Conservation (phyloP, 768 basidiomycete genomes). For the Russula lepida region DNA sequence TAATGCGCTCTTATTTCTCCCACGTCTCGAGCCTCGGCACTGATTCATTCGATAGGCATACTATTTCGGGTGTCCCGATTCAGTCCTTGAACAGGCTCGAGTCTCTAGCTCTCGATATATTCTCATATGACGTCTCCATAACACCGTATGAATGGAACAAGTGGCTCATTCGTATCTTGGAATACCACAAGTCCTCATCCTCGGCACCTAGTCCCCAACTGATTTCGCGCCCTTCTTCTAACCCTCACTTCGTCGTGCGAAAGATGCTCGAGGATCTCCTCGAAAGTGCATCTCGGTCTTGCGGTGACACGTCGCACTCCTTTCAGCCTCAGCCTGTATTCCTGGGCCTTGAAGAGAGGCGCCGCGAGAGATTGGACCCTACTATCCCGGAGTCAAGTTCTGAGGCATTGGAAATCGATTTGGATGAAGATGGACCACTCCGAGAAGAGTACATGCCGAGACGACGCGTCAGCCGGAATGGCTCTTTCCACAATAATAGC, state of each 20-base stretch:
- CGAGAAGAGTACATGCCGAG: conserved; percentile 73
- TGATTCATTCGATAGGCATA: conserved; percentile 46
- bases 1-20: conserved; percentile 28
- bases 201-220: conserved; percentile 59
- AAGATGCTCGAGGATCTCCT: conserved; percentile 63
- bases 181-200: conserved; percentile 56
- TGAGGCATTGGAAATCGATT: conserved; percentile 62
- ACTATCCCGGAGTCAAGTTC: conserved; percentile 27
- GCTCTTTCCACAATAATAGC: conserved; percentile 23
- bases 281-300: conserved; percentile 34
- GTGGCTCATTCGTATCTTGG: conserved; percentile 60
- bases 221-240: conserved; percentile 68
- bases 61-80: conserved; percentile 69
- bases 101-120: conserved; percentile 59
- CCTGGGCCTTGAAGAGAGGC: conserved; percentile 59
- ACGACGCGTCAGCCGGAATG: conserved; percentile 43
- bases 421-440: conserved; percentile 77
- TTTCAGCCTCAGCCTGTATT: conserved; percentile 56
- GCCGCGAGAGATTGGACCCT: conserved; percentile 42
- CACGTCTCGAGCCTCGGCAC: background rate
- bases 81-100: conserved; percentile 64
- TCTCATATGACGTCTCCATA: conserved; percentile 63
- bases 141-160: conserved; percentile 54
- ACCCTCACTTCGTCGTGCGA: conserved; percentile 60
- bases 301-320: conserved; percentile 20